phyloP scores from a whole-genome alignment of 306 rosid genomes.

The Dryas octopetala region DNA sequence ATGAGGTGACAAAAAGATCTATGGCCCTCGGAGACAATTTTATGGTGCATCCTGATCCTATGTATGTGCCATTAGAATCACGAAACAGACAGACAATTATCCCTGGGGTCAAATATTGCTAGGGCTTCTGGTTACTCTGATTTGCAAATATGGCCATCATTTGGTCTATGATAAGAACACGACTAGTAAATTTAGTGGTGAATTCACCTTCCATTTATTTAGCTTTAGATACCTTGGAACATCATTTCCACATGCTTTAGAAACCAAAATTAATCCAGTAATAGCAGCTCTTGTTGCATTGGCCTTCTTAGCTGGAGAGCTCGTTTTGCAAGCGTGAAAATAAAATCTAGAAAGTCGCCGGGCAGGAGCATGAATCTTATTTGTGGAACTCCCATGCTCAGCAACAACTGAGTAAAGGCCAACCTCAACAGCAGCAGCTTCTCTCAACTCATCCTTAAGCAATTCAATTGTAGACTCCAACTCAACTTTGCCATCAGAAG shows the following conservation, averaged over 20 bases:
- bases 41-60: neutral
- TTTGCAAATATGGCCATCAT: constrained; percentile 9
- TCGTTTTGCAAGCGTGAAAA: constrained; percentile 56
- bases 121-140: neutral
- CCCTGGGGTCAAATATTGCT: neutral
- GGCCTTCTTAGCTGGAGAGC: constrained; percentile 52
- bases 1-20: neutral
- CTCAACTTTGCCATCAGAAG: constrained; percentile 33
- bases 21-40: neutral
- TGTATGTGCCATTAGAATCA: neutral
- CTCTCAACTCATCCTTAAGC: constrained; percentile 77
- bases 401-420: constrained; percentile 75
- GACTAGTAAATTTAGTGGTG: neutral
- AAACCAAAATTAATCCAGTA: constrained; percentile 79
- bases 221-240: constrained; percentile 68
- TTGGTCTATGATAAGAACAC: neutral
- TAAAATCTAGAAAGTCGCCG: constrained; percentile 88
- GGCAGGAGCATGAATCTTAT: constrained; percentile 89
- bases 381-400: constrained; percentile 79
- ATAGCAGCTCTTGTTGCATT: constrained; percentile 67
- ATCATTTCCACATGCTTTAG: constrained; percentile 91
- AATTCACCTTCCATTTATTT: neutral
- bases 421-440: constrained; percentile 87
- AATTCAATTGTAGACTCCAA: constrained; percentile 58
- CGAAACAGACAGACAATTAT: neutral